phyloP scores from a whole-genome alignment of 257 asterid species.

The Rhazya stricta region DNA sequence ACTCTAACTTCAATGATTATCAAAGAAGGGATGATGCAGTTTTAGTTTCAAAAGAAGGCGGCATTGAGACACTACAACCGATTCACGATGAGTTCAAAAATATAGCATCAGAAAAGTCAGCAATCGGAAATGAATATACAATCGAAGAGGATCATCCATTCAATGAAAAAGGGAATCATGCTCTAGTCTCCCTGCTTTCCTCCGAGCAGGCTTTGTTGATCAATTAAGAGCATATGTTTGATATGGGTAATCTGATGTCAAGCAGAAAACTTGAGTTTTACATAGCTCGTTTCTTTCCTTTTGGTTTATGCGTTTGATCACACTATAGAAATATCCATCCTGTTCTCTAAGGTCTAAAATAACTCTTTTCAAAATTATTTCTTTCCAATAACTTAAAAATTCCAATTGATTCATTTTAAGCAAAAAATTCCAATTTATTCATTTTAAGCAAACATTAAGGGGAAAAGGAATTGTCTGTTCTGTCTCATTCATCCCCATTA shows the following conservation, averaged over 20 bases:
- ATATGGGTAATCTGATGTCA: not conserved
- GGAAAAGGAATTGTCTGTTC: no score
- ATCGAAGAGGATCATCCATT: conserved; percentile 65
- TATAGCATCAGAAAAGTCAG: not conserved
- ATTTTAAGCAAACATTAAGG: not conserved
- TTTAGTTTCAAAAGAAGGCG: not conserved
- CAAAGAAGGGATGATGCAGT: conserved; percentile 13
- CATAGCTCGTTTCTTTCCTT: not conserved
- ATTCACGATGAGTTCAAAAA: not conserved
- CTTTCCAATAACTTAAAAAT: no score
- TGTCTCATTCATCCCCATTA: no score
- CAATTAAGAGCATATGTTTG: not conserved
- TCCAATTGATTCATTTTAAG: no score
- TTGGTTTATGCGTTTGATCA: not conserved
- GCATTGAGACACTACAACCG: not conserved
- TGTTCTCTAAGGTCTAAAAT: no score
- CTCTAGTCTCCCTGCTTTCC: conserved; percentile 47
- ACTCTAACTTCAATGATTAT: conserved; percentile 20
- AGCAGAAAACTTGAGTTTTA: not conserved
- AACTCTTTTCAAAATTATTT: no score
- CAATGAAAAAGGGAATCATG: conserved; percentile 40
- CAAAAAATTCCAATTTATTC: no score
- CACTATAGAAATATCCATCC: not conserved
- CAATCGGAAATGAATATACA: not conserved
- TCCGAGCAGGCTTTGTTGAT: not conserved